A percentile compares a stretch with the other conserved stretches of the same genome.
These are phyloP conservation scores for Trichoderma atroviride DNA, from an alignment of 2,329 filamentous ascomycete species.

Conservation along the genomic window DNA sequence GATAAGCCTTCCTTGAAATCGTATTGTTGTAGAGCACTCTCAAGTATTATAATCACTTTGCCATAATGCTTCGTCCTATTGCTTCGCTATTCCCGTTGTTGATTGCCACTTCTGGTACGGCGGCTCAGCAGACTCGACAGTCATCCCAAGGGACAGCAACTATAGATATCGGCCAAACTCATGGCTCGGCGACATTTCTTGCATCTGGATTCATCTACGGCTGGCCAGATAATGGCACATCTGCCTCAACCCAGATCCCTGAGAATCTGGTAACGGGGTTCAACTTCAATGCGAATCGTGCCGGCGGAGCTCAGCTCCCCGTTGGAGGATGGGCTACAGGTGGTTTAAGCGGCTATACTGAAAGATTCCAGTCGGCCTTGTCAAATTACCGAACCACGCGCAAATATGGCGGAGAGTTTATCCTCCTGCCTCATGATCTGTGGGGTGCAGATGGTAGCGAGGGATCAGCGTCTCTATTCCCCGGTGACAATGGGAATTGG, in stretches of 20 bases:
- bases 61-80: not conserved
- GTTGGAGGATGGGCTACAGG: too few species aligned
- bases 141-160: not conserved
- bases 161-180: not conserved
- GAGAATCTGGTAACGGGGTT: too few species aligned
- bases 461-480: slow-evolving; percentile 41
- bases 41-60: not conserved
- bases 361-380: slow-evolving; percentile 44
- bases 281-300: too few species aligned
- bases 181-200: not conserved
- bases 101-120: not conserved
- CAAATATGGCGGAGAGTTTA: slow-evolving; percentile 47
- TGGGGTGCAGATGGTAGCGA: slow-evolving; percentile 53
- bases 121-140: not conserved
- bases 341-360: too few species aligned
- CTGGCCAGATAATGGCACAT: too few species aligned
- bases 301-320: too few species aligned
- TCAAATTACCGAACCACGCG: slow-evolving; percentile 48
- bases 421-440: slow-evolving; percentile 49
- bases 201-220: too few species aligned
- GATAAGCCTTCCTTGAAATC: not conserved
- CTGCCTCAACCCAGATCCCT: too few species aligned
- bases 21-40: not conserved
- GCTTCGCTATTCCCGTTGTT: not conserved
- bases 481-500: slow-evolving; percentile 56